Base-by-base conservation (phyloP, 2,329 filamentous ascomycete genomes). In the Teratosphaeria gauchensis region DNA sequence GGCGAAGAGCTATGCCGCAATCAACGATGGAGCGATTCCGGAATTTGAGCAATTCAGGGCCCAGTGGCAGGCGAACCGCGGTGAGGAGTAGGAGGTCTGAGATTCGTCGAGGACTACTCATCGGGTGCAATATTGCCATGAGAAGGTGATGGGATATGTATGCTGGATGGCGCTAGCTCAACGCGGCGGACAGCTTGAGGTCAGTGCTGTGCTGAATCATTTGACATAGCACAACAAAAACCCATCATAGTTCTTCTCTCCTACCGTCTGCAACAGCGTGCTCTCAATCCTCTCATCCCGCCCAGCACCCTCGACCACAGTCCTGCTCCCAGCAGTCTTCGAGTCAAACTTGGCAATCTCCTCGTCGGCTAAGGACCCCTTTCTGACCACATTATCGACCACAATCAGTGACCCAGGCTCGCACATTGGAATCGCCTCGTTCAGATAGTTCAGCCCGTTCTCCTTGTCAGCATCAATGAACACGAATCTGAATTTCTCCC, bases 161-260 rank as follows among this genome's bases (percentile, higher is more conserved):
- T 32, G 21, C 19, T 48, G 16, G n/a, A n/a, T 11, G 42, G 42
- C 19, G 19, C 19, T 6, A n/a, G 19, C 16, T 9, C n/a, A n/a
- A 21, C 7, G 2, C 5, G 42, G 16, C 2, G 42, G 42, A 48
- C n/a, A 48, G 5, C 11, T 48, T 48, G 7, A 48, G 19, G 19
- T 48, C n/a, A 11, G 9, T 21, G 42, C 42, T 48, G 42, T 48
- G 19, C 42, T 6, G n/a, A 4, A 33, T 54, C 30, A 62, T 46
- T 57, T 62, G 8, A 63, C 56, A n/a, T 60, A 54, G 53, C 60
- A 63, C 35, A 62, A 31, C 54, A 78, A 59, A 58, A 77, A 76
- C 7, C 77, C 77, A 70, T 80, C 76, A 62, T 79, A 78, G 51
- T 66, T 73, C 72, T 79, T 80, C 61, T 75, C 74, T 0, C 74